phyloP scores from a whole-genome alignment of 2,329 filamentous ascomycete species.

The Daldinia sp. region DNA sequence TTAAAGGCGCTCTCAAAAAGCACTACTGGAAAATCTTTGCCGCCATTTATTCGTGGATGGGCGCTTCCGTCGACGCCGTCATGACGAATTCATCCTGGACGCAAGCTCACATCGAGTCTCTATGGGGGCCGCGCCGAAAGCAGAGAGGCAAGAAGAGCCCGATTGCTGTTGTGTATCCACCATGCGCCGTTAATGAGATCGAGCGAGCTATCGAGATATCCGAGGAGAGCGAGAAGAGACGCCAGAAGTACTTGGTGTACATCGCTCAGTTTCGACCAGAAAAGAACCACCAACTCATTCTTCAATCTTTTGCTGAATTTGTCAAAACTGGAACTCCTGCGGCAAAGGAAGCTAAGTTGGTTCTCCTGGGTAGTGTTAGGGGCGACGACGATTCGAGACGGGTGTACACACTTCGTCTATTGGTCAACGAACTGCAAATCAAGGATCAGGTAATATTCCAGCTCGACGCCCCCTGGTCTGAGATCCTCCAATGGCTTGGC shows the following conservation, averaged over 20 bases:
- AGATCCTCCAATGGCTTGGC: slow-evolving; percentile 83
- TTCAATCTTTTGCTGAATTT: slow-evolving; percentile 86
- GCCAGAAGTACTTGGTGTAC: slow-evolving; percentile 83
- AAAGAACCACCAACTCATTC: slow-evolving; percentile 91
- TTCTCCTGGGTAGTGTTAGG: slow-evolving; percentile 92
- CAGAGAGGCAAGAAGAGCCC: slow-evolving; percentile 60
- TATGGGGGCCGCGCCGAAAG: slow-evolving; percentile 77
- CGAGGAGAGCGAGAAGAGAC: slow-evolving; percentile 73
- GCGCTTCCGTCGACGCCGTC: slow-evolving; percentile 87
- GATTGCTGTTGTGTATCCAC: slow-evolving; percentile 87
- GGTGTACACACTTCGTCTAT: slow-evolving; percentile 88
- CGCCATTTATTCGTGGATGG: slow-evolving; percentile 82
- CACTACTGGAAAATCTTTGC: slow-evolving; percentile 91
- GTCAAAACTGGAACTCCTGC: slow-evolving; percentile 67
- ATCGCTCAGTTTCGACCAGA: slow-evolving; percentile 98
- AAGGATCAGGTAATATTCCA: slow-evolving; percentile 88
- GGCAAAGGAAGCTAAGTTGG: slow-evolving; percentile 71
- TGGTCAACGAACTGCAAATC: slow-evolving; percentile 87
- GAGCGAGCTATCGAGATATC: slow-evolving; percentile 79
- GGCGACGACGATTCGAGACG: slow-evolving; percentile 82
- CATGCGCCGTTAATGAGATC: slow-evolving; percentile 89
- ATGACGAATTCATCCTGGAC: slow-evolving; percentile 99
- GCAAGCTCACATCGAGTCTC: slow-evolving; percentile 79
- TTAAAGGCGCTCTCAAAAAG: slow-evolving; percentile 78
- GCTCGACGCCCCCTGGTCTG: slow-evolving; percentile 88